These are phyloP conservation scores for Ceratobasidium sp. DNA, from an alignment of 1,284 basidiomycete species.

Conservation along the genomic window DNA sequence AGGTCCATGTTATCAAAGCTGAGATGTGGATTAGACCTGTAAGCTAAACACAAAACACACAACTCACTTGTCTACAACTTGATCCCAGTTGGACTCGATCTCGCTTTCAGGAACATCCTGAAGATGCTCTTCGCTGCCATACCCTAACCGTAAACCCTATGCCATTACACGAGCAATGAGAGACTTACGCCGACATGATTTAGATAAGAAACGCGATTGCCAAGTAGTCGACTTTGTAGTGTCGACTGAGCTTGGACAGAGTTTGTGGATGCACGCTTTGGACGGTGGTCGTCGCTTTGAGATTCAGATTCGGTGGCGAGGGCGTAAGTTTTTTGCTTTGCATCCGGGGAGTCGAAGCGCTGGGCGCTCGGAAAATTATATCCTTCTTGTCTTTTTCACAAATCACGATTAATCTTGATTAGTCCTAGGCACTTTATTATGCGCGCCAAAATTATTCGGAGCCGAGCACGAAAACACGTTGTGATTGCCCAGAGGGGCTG, in stretches of 20 bases:
- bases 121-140: constrained; percentile 73
- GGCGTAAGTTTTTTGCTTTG: constrained; percentile 12
- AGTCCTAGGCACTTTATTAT: no score
- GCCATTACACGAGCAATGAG: constrained; percentile 16
- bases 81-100: no score
- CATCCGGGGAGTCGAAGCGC: constrained; percentile 37
- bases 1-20: constrained; percentile 91
- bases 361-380: constrained; percentile 5
- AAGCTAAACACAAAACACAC: background rate
- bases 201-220: constrained; percentile 46
- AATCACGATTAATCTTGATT: no score
- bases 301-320: no score
- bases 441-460: no score
- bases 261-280: constrained; percentile 37
- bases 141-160: constrained; percentile 25
- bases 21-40: no score
- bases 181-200: constrained; percentile 45
- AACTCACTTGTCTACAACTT: background rate
- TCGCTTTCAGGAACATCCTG: constrained; percentile 79
- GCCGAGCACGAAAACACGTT: background rate
- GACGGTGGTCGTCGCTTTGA: background rate
- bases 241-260: constrained; percentile 53
- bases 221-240: constrained; percentile 54
- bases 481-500: background rate
- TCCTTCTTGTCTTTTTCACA: background rate